Percentiles rank a stretch among this genome's conserved stretches.
These are phyloP conservation scores for Trypanosomatidae sp. DNA, from an alignment of 208 protist species.

Conservation along the genomic window DNA sequence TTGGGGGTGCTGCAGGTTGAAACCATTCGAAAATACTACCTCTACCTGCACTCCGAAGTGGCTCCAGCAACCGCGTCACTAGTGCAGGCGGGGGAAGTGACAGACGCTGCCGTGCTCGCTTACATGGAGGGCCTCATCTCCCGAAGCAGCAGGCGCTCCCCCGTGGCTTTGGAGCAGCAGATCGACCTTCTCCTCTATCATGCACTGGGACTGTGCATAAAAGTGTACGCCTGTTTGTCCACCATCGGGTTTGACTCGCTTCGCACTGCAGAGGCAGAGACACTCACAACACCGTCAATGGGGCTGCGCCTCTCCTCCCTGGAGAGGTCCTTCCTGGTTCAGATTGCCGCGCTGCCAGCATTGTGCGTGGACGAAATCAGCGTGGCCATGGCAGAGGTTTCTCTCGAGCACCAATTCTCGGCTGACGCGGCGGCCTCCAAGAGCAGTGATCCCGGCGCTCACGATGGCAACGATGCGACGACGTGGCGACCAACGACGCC, in stretches of 20 bases:
- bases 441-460: conserved; percentile 1
- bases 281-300: conserved; percentile 11
- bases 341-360: conserved; percentile 64
- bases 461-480: background rate
- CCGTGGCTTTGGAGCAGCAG: conserved; percentile 18
- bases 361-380: conserved; percentile 78
- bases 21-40: conserved; percentile 32
- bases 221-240: conserved; percentile 69
- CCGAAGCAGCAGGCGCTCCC: conserved; percentile 1
- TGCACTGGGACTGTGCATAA: conserved; percentile 50
- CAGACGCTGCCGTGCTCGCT: conserved; percentile 15
- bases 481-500: conserved; percentile 49
- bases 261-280: conserved; percentile 11
- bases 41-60: conserved; percentile 20
- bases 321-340: conserved; percentile 61
- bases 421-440: conserved; percentile 4
- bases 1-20: conserved; percentile 20
- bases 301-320: conserved; percentile 40
- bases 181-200: conserved; percentile 31
- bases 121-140: conserved; percentile 25
- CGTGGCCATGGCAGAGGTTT: conserved; percentile 63
- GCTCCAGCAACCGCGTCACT: background rate
- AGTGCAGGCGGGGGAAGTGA: conserved; percentile 2
- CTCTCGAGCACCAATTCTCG: conserved; percentile 16
- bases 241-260: conserved; percentile 46